Base-by-base conservation (phyloP, 2,329 filamentous ascomycete species). In the Verticillium nubilum region DNA sequence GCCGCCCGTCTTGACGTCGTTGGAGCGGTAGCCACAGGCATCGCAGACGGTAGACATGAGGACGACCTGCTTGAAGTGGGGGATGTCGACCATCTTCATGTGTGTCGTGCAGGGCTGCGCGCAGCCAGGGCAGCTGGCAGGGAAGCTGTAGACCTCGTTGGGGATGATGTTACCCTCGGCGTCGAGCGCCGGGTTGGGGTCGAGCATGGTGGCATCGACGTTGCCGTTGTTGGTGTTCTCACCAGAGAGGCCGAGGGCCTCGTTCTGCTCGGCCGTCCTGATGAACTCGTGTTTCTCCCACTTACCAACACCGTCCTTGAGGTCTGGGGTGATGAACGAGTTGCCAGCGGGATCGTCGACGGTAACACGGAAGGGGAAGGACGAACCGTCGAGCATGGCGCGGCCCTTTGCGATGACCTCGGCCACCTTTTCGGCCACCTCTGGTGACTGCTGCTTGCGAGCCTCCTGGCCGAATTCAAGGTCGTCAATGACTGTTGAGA, bases 71-170 rank as follows among this genome's bases (percentile, higher is more conserved):
- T 97, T 96, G 80, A 99, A 99, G 77, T 97, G 90, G 1, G 95
- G 95, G 63, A 99, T 97, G 69, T 96, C 92, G 60, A 98, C 92
- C 88, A 97, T 96, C 80, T 97, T 97, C 92, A 97, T 97, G 75
- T 97, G 93, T 10, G 96, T 96, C 4, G 87, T 86, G 76, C 93
- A 97, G 4, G 86, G 78, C 74, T 90, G 90, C 69, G 88, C 87
- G 80, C 95, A 99, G 62, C 91, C 94, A 0, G 95, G 95, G 74
- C 95, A 99, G 60, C 87, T 90, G 6, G 93, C 89, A 2, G 94
- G 94, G 77, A 99, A 95, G 61, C 87, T 88, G 79, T 98, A 98
- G 28, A 97, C 90, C 73, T 97, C 89, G 72, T 96, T 90, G 64
- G 96, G 91, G 54, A 95, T 82, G 67, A 98, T 95, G n/a, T 96